A percentile compares a stretch with the other conserved stretches of the same genome.
Evolutionary conservation across 2,329 filamentous ascomycete genomes (phyloP).

Genomic region (Microcyclospora tardicrescens): DNA sequence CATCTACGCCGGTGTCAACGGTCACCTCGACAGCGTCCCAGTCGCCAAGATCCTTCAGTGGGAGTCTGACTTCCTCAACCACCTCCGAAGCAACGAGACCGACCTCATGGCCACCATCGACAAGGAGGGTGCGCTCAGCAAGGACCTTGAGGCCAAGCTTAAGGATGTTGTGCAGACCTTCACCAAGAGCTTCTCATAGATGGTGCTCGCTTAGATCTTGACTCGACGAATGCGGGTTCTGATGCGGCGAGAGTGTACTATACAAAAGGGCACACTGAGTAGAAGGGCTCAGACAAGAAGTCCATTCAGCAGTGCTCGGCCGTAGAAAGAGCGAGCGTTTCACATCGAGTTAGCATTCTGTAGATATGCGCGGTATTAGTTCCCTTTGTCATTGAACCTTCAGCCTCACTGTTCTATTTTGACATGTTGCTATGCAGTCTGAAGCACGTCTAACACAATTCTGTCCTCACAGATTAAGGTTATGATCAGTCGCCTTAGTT

Average conservation of each 20-base stretch:
- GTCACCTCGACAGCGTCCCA: slow-evolving; percentile 76
- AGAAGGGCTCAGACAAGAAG: not conserved
- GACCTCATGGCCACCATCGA: slow-evolving; percentile 78
- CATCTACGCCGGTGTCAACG: slow-evolving; percentile 99
- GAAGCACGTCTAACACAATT: too few relatives aligned
- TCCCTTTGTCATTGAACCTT: not conserved
- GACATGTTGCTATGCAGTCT: too few relatives aligned
- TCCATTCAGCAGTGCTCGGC: not conserved
- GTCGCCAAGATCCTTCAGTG: slow-evolving; percentile 84
- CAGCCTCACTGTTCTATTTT: too few relatives aligned
- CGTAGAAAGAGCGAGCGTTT: not conserved
- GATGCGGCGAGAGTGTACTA: not conserved
- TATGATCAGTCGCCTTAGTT: too few relatives aligned
- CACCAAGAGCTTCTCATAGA: slow-evolving; percentile 77
- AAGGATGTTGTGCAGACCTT: slow-evolving; percentile 65
- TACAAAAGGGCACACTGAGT: not conserved
- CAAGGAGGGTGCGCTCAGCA: slow-evolving; percentile 91
- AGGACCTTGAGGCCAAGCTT: slow-evolving; percentile 75
- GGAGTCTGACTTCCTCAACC: slow-evolving; percentile 87
- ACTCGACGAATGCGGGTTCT: not conserved
- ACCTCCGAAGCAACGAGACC: slow-evolving; percentile 82
- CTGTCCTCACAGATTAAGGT: too few relatives aligned
- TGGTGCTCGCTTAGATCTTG: not conserved
- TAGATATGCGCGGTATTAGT: not conserved
- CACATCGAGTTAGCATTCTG: not conserved